phyloP scores from a whole-genome alignment of 208 protist genomes.

The Trypanosoma brucei region DNA sequence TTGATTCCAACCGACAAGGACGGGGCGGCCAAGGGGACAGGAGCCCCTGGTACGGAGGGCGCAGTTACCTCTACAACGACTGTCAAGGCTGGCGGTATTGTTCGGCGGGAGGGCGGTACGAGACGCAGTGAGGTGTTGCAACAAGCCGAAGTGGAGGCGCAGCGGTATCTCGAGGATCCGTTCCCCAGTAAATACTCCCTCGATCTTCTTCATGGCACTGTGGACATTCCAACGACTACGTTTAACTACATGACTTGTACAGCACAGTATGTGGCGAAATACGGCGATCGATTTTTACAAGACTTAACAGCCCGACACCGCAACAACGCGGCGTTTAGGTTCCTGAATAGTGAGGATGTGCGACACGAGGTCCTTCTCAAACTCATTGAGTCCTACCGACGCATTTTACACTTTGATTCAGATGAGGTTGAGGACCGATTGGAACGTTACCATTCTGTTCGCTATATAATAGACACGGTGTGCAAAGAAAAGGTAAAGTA shows the following conservation, averaged over 20 bases:
- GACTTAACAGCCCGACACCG: constrained; percentile 51
- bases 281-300: constrained; percentile 69
- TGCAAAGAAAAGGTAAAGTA: constrained; percentile 75
- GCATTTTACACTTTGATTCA: constrained; percentile 52
- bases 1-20: constrained; percentile 32
- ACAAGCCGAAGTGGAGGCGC: constrained; percentile 67
- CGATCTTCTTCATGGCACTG: constrained; percentile 53
- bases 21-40: constrained; percentile 21
- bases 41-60: constrained; percentile 18
- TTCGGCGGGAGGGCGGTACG: constrained; percentile 37
- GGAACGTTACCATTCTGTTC: constrained; percentile 38
- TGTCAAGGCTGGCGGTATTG: constrained; percentile 37
- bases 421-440: constrained; percentile 77
- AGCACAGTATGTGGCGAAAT: constrained; percentile 87
- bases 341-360: constrained; percentile 70
- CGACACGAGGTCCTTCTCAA: constrained; percentile 65
- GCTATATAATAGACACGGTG: constrained; percentile 53
- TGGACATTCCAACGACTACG: constrained; percentile 59
- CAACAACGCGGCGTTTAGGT: constrained; percentile 67
- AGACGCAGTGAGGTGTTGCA: constrained; percentile 65
- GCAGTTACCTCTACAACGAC: constrained; percentile 32
- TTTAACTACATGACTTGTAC: constrained; percentile 73
- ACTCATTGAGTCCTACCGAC: constrained; percentile 75
- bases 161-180: constrained; percentile 71
- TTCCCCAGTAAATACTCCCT: constrained; percentile 70